A percentile compares a stretch with the other conserved stretches of the same genome.
Conservation (phyloP, 371 early-diverging fungal genomes). For the Rhizopus delemar region DNA sequence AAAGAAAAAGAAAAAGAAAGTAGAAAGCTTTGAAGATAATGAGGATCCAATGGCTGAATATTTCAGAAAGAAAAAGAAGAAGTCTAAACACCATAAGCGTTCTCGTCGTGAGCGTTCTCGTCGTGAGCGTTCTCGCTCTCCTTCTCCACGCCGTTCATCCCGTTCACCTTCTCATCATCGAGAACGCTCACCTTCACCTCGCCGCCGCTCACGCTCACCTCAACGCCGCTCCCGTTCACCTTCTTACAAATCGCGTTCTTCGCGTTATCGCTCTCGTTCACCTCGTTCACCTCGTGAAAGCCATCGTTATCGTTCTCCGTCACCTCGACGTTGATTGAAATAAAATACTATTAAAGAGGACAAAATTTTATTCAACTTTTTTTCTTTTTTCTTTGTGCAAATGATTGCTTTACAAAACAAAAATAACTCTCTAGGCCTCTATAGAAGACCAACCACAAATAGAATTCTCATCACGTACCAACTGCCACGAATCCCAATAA, state of each 20-base stretch:
- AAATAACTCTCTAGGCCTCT: conserved; percentile 26
- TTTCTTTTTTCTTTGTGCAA: too few relatives aligned
- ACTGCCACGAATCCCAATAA: conserved; percentile 76
- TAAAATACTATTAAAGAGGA: too few relatives aligned
- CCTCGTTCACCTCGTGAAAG: background rate
- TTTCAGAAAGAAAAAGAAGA: conserved; percentile 54
- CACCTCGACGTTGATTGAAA: too few relatives aligned
- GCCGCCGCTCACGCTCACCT: background rate
- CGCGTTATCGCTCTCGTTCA: background rate
- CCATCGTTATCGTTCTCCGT: too few relatives aligned
- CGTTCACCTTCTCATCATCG: background rate
- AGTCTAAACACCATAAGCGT: conserved; percentile 7
- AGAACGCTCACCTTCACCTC: background rate
- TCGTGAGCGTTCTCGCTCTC: too few relatives aligned
- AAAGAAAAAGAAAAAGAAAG: conserved; percentile 17
- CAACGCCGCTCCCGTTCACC: background rate
- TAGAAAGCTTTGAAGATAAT: conserved; percentile 49
- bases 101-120: background rate
- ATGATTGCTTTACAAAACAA: background rate
- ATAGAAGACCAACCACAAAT: conserved; percentile 65
- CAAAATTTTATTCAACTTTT: too few relatives aligned
- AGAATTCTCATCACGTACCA: conserved; percentile 52
- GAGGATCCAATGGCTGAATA: conserved; percentile 85
- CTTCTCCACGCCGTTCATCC: background rate
- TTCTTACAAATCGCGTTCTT: background rate